A percentile compares a stretch with the other conserved stretches of the same genome.
Conservation (phyloP, 768 basidiomycete genomes). For the Pleurotus giganteus region DNA sequence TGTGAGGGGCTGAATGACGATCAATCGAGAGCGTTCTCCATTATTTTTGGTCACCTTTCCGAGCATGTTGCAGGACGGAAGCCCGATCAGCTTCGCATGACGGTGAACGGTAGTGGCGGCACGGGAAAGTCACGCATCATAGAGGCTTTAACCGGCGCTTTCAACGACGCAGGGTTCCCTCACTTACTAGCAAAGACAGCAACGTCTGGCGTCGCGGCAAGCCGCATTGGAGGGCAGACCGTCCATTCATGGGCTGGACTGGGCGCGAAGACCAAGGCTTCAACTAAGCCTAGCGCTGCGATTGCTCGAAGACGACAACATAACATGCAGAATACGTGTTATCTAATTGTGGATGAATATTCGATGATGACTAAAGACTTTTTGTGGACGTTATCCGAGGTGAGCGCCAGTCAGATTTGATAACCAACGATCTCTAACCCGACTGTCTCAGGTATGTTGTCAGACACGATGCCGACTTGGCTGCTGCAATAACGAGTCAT, state of each 20-base stretch:
- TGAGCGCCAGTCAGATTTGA: not conserved
- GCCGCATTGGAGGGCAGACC: not conserved
- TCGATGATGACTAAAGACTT: not conserved
- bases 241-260: too few relatives aligned
- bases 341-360: not conserved
- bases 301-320: not conserved
- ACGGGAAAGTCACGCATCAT: not conserved
- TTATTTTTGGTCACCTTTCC: not conserved
- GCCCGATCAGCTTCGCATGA: not conserved
- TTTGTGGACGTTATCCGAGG: not conserved
- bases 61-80: not conserved
- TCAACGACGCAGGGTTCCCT: not conserved
- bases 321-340: not conserved
- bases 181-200: conserved; percentile 6
- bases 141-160: not conserved
- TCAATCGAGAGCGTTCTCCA: not conserved
- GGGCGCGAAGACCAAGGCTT: not conserved
- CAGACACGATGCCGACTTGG: not conserved
- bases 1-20: not conserved
- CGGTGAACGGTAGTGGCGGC: not conserved
- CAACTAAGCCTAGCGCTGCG: not conserved
- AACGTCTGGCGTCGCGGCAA: conserved; percentile 2
- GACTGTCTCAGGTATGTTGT: not conserved
- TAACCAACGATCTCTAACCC: not conserved
- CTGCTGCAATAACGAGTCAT: not conserved